Evolutionary conservation across 176 grass and related monocot genomes (phyloP).

Genomic region (Eragrostis nindensis): DNA sequence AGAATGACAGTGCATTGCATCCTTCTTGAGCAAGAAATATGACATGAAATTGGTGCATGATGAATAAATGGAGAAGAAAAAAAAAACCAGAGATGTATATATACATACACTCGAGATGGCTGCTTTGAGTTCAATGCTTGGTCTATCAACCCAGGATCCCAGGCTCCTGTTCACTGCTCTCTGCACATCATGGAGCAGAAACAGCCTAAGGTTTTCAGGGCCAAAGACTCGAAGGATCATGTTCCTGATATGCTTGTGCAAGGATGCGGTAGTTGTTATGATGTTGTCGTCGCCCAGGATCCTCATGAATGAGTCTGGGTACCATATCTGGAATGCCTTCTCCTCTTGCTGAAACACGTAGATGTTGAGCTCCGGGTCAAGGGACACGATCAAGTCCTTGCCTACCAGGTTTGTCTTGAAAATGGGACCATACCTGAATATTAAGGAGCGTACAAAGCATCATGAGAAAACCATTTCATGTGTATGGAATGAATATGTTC

Average conservation of each 20-base stretch:
- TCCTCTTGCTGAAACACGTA: slow-evolving; percentile 62
- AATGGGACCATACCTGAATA: slow-evolving; percentile 48
- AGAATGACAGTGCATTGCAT: too few species aligned
- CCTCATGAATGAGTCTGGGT: slow-evolving; percentile 52
- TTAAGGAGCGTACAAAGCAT: neutral
- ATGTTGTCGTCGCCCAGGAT: slow-evolving; percentile 47
- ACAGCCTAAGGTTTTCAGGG: slow-evolving; percentile 39
- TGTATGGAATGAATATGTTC: too few species aligned
- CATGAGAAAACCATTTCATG: too few species aligned
- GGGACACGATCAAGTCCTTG: slow-evolving; percentile 43
- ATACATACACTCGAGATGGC: slow-evolving; percentile 37
- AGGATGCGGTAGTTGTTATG: slow-evolving; percentile 18
- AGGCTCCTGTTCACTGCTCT: neutral
- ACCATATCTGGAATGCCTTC: slow-evolving; percentile 59
- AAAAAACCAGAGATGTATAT: neutral
- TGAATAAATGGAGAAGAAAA: too few species aligned
- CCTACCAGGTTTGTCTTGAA: slow-evolving; percentile 62
- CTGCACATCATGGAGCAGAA: slow-evolving; percentile 43
- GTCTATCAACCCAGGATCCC: slow-evolving; percentile 33
- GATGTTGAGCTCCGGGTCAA: slow-evolving; percentile 49
- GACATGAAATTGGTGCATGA: neutral
- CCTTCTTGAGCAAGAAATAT: too few species aligned
- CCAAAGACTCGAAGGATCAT: slow-evolving; percentile 51
- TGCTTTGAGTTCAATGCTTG: slow-evolving; percentile 43
- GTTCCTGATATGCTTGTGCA: slow-evolving; percentile 54